Percentiles rank a stretch among this genome's conserved stretches.
These are phyloP conservation scores for Microbotryum silenes-acaulis DNA, from an alignment of 1,284 basidiomycete genomes.

Conservation along the genomic window DNA sequence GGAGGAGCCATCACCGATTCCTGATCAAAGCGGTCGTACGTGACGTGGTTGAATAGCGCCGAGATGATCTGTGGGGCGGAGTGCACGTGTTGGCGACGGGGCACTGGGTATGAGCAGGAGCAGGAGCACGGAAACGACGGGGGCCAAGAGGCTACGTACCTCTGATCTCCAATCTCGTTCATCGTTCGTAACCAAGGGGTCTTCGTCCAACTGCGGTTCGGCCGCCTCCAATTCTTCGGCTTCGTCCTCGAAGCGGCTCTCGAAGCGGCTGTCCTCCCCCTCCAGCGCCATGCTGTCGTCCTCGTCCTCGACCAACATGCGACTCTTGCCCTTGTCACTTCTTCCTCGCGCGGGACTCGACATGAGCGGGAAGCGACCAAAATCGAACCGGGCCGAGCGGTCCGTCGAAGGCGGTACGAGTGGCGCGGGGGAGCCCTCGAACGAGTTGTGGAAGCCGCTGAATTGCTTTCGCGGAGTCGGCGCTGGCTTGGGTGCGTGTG, in stretches of 20 bases:
- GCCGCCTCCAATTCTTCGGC: no score
- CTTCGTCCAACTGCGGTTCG: neutral
- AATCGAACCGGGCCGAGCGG: neutral
- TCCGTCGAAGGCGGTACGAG: neutral
- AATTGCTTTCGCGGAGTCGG: neutral
- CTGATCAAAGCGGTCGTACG: slow-evolving; percentile 1
- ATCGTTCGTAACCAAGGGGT: neutral
- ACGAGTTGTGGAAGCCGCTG: slow-evolving; percentile 18
- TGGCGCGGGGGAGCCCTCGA: neutral
- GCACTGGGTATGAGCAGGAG: neutral
- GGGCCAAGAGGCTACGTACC: no score
- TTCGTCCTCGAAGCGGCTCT: neutral
- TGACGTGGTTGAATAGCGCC: slow-evolving; percentile 22
- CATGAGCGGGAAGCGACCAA: slow-evolving; percentile 6
- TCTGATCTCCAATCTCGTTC: no score
- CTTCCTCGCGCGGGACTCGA: neutral
- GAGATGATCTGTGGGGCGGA: slow-evolving; percentile 7
- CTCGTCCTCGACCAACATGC: neutral
- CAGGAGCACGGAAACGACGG: no score
- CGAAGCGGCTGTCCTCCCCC: neutral
- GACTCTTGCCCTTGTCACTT: neutral
- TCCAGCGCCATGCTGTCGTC: neutral
- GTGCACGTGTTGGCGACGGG: neutral
- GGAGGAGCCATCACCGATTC: slow-evolving; percentile 2
- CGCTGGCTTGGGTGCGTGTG: no score